Evolutionary conservation across 2,329 filamentous ascomycete species (phyloP), one percentile per base, ranked within the genome.

Genomic region (Ilyonectria sp.): DNA sequence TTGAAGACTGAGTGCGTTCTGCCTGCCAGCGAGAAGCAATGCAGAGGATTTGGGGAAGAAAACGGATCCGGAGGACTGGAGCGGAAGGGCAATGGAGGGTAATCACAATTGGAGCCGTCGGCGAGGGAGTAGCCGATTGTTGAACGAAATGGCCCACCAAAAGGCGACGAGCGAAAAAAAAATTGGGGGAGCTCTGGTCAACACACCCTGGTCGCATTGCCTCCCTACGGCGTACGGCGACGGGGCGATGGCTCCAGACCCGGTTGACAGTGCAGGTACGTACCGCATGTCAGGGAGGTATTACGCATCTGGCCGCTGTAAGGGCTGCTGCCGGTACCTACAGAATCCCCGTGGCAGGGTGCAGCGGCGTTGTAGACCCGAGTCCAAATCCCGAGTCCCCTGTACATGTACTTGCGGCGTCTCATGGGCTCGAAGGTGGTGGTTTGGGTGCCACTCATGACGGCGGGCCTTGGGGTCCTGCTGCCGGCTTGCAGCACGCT

Each of bases 111-210:
- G 70, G 72, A 74, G 57, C 70, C 71, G 63, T 69, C 73, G 63
- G 56, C 71, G 74, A 77, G 71, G 72, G 74, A 71, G 65, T 61
- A 70, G 62, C 75, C 72, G 77, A 79, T 80, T 80, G 78, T 80
- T 80, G 78, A 80, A 80, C 78, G 47, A 71, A 60, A 17, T 26
- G 77, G 71, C 78, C 78, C 78, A 80, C 78, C 74, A 75, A 71
- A 75, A 75, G 75, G 69, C 75, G 72, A 72, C 74, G 68, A 74
- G 67, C 63, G 71, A 74, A 58, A 73, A 78, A 79, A 77, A 77
- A 77, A 75, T 79, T 77, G 78, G 78, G 78, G 78, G 76, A 76
- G 70, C 71, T 74, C 55, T 74, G 63, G 69, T 71, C 67, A 66
- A 23, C 49, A 57, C 68, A 69, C 70, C 72, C 74, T 58, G 43